Percentiles rank a stretch among this genome's conserved stretches.
phyloP scores from a whole-genome alignment of 176 grass and related monocot genomes.

The Canna indica region DNA sequence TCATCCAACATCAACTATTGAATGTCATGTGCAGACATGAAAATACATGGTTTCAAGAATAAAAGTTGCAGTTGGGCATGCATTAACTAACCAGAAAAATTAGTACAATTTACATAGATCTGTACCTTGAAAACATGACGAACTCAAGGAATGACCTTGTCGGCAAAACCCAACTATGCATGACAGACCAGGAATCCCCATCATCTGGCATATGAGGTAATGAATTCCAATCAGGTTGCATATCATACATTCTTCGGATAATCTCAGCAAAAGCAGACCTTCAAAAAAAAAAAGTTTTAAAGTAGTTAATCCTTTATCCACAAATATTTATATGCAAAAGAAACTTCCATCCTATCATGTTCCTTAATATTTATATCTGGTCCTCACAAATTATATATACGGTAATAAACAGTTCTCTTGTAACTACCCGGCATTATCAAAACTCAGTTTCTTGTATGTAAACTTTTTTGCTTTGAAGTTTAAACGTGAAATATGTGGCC shows the following conservation, averaged over 20 bases:
- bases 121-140: constrained; percentile 96
- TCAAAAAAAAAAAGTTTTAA: not conserved
- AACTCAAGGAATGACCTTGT: constrained; percentile 95
- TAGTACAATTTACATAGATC: constrained; percentile 13
- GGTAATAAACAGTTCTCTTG: not conserved
- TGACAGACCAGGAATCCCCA: constrained; percentile 80
- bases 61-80: not conserved
- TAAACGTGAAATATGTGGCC: not conserved
- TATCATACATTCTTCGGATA: constrained; percentile 73
- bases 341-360: not conserved
- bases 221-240: constrained; percentile 49
- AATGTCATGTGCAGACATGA: no score
- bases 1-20: no score
- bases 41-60: no score
- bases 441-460: not conserved
- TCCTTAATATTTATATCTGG: not conserved
- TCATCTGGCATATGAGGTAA: constrained; percentile 66
- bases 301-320: not conserved
- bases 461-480: not conserved
- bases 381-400: not conserved
- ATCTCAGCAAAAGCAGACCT: constrained; percentile 60
- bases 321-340: not conserved
- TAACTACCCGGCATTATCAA: not conserved
- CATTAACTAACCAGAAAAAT: not conserved
- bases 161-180: constrained; percentile 92